These are phyloP conservation scores for Pisolithus tinctorius DNA, from an alignment of 768 basidiomycete genomes.

Conservation along the genomic window DNA sequence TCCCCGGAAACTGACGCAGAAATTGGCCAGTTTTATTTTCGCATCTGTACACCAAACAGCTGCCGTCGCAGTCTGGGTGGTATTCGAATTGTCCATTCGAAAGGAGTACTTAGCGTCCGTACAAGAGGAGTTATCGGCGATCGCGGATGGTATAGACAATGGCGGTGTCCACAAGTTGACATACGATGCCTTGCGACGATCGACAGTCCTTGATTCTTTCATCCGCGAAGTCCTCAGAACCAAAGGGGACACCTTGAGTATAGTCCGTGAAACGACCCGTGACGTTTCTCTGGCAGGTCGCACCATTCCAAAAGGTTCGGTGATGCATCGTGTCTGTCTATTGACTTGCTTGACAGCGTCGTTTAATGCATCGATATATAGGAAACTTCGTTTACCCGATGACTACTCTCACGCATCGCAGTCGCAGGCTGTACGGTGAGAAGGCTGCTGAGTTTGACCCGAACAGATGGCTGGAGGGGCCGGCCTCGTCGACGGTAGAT, in stretches of 20 bases:
- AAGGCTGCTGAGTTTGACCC: constrained; percentile 22
- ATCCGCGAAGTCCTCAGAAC: constrained; percentile 32
- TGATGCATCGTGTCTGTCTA: neutral
- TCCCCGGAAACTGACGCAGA: neutral
- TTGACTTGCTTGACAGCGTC: neutral
- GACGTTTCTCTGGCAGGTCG: constrained; percentile 21
- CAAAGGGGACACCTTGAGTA: constrained; percentile 29
- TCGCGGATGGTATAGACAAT: constrained; percentile 17
- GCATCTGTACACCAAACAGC: constrained; percentile 33
- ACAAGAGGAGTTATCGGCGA: constrained; percentile 21
- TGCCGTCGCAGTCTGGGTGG: constrained; percentile 28
- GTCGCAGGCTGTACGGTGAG: constrained; percentile 17
- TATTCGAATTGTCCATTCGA: constrained; percentile 25
- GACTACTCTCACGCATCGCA: constrained; percentile 24
- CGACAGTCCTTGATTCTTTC: constrained; percentile 27
- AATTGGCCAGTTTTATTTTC: constrained; percentile 24
- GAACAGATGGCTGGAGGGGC: constrained; percentile 18
- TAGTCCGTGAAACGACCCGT: constrained; percentile 21
- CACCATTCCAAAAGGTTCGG: constrained; percentile 25
- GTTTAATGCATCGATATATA: neutral
- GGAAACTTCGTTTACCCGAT: constrained; percentile 25
- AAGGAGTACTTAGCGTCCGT: constrained; percentile 24
- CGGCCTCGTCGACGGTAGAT: constrained; percentile 26
- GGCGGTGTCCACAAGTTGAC: constrained; percentile 13
- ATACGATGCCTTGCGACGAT: constrained; percentile 21